phyloP scores from a whole-genome alignment of 805 yeast genomes.

The Priceomyces carsonii region DNA sequence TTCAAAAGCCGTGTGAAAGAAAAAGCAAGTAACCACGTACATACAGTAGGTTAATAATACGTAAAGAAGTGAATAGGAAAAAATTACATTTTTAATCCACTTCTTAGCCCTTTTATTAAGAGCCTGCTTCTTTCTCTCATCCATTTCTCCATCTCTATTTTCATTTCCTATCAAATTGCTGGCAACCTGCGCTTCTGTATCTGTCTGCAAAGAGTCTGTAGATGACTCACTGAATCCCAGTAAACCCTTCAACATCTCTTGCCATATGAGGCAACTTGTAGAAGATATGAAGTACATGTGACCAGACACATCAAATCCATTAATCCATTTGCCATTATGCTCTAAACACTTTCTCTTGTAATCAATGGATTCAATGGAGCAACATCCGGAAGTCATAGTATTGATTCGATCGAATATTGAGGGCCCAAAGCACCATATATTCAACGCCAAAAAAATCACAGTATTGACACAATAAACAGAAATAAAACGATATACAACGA shows the following conservation, averaged over 20 bases:
- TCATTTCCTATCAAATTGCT: too few species aligned
- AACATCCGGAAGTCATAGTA: slow-evolving; percentile 39
- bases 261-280: slow-evolving; percentile 38
- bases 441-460: slow-evolving; percentile 10
- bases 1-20: slow-evolving; percentile 51
- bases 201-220: too few species aligned
- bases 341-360: slow-evolving; percentile 13
- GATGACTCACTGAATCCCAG: slow-evolving; percentile 5
- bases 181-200: too few species aligned
- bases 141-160: too few species aligned
- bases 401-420: slow-evolving; percentile 34
- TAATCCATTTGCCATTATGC: slow-evolving; percentile 40
- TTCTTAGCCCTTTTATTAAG: too few species aligned
- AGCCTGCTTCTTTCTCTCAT: too few species aligned
- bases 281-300: slow-evolving; percentile 49
- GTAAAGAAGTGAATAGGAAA: too few species aligned
- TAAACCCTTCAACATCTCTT: not conserved
- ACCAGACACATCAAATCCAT: slow-evolving; percentile 56
- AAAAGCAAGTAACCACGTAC: slow-evolving; percentile 45
- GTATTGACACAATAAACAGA: slow-evolving; percentile 13
- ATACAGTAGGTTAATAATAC: slow-evolving; percentile 42
- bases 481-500: slow-evolving; percentile 4
- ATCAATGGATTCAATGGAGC: slow-evolving; percentile 19
- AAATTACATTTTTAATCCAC: too few species aligned
- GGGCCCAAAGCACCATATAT: slow-evolving; percentile 37